These are phyloP conservation scores for Cutaneotrichosporon sp. DNA, from an alignment of 1,284 basidiomycete genomes.

Conservation along the genomic window DNA sequence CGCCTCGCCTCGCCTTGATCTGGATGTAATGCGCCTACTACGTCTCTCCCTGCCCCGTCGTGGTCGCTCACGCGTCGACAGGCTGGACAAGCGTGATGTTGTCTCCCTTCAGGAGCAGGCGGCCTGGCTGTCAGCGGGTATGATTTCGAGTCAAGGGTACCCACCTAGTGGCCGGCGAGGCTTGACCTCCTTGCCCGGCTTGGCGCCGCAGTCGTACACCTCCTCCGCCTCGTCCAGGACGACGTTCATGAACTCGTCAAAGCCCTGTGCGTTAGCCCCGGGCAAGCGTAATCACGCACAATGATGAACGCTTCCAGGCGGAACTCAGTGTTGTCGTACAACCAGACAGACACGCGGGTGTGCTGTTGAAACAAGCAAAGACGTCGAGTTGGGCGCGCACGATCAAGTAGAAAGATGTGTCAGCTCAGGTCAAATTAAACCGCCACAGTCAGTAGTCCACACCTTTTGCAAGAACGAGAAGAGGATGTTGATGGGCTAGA, in stretches of 20 bases:
- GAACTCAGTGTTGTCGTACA: conserved; percentile 97
- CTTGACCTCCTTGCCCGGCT: conserved; percentile 74
- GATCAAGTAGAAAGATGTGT: neutral
- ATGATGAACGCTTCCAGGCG: conserved; percentile 94
- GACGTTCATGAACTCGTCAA: conserved; percentile 99
- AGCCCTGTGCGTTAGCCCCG: conserved; percentile 68
- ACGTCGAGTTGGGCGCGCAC: conserved; percentile 12
- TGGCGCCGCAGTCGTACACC: conserved; percentile 80
- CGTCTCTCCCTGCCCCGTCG: no score
- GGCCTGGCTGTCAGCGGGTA: conserved; percentile 55
- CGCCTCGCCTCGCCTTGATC: no score
- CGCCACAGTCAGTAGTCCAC: no score
- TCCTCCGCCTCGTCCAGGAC: conserved; percentile 94
- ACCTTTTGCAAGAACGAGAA: conserved; percentile 89
- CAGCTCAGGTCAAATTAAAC: neutral
- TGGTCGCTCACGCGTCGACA: conserved; percentile 11
- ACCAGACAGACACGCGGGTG: conserved; percentile 84
- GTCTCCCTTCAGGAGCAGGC: conserved; percentile 89
- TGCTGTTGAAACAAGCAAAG: no score
- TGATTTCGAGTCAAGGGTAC: conserved; percentile 13
- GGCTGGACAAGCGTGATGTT: conserved; percentile 92
- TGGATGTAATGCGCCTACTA: no score
- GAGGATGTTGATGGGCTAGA: conserved; percentile 79
- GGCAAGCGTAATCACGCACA: conserved; percentile 64
- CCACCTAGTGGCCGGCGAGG: conserved; percentile 37